Evolutionary conservation across 2,329 filamentous ascomycete species (phyloP), one percentile per base, ranked within the genome.

Genomic region (Ceratocystis cubensis): DNA sequence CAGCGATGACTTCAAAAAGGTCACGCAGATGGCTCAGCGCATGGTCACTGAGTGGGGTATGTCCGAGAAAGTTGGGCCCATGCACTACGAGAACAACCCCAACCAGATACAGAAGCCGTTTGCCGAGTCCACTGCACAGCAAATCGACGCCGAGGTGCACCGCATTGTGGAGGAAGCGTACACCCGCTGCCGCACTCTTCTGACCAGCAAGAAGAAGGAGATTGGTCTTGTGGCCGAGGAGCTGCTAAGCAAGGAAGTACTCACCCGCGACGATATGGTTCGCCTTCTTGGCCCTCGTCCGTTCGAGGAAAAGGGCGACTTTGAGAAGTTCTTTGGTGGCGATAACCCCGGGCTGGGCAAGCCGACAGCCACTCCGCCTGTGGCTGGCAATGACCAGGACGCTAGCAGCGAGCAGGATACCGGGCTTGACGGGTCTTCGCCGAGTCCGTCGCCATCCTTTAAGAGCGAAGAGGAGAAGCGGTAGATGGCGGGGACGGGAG

Each of bases 21-120:
- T 97, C 50, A 96, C 94, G 1, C 84, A 87, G 66, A 93, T 96
- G 88, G 95, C 94, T 2, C 95, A 89, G 20, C 88, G 89, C 69
- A 99, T 99, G 94, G 94, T 99, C 37, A 99, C 93, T n/a, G 90
- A 96, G 75, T 99, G 91, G 87, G 94, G 94, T 71, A 99, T 99
- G 94, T 95, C 89, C 50, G 84, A 89, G 71, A 95, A 96, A 78
- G 87, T 99, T 61, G 93, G 93, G 37, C 92, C 92, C 70, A 82
- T 99, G 69, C 89, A 95, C 80, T 99, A 93, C 76, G 88, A 94
- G 72, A 88, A 89, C 74, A 82, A 91, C 73, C 83, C 88, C 70
- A 88, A 89, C 74, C 86, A 89, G 73, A 78, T 96, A 68, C 87
- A 92, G 74, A 99, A 99, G 80, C 94, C 94, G 0, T 99, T 97